Percentiles rank a stretch among this genome's conserved stretches.
These are phyloP conservation scores for Caloboletus inedulis DNA, from an alignment of 1,284 basidiomycete species.

Conservation along the genomic window DNA sequence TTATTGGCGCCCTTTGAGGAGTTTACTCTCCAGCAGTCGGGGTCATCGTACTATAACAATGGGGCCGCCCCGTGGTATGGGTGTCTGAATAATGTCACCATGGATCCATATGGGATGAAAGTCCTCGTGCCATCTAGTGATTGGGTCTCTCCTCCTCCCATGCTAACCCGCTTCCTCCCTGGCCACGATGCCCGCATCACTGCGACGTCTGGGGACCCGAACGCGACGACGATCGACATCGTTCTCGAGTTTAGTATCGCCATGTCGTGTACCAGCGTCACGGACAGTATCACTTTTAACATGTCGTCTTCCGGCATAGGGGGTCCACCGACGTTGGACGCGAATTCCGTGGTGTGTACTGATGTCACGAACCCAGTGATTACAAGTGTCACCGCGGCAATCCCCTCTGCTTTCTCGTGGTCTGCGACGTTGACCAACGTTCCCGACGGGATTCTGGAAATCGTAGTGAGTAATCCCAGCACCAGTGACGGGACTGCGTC, in stretches of 20 bases:
- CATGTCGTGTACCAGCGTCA: conserved; percentile 75
- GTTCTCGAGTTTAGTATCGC: conserved; percentile 71
- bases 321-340: conserved; percentile 48
- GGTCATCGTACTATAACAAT: conserved; percentile 56
- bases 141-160: conserved; percentile 70
- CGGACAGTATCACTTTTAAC: conserved; percentile 57
- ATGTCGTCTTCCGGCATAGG: conserved; percentile 70
- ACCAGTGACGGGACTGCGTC: conserved; percentile 42
- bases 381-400: conserved; percentile 49
- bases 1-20: conserved; percentile 80
- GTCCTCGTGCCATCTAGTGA: conserved; percentile 65
- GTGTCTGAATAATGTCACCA: conserved; percentile 62
- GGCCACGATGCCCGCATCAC: conserved; percentile 80
- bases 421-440: conserved; percentile 68
- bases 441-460: conserved; percentile 76
- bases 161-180: conserved; percentile 74
- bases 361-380: conserved; percentile 45
- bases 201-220: conserved; percentile 45
- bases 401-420: conserved; percentile 67
- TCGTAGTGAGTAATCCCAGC: conserved; percentile 61
- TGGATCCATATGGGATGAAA: conserved; percentile 80
- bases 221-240: conserved; percentile 64
- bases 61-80: conserved; percentile 63
- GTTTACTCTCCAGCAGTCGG: conserved; percentile 64
- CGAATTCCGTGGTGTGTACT: conserved; percentile 46